These are phyloP conservation scores for Astrephomene gubernaculifera DNA, from an alignment of 139 green algal genomes.

Conservation along the genomic window DNA sequence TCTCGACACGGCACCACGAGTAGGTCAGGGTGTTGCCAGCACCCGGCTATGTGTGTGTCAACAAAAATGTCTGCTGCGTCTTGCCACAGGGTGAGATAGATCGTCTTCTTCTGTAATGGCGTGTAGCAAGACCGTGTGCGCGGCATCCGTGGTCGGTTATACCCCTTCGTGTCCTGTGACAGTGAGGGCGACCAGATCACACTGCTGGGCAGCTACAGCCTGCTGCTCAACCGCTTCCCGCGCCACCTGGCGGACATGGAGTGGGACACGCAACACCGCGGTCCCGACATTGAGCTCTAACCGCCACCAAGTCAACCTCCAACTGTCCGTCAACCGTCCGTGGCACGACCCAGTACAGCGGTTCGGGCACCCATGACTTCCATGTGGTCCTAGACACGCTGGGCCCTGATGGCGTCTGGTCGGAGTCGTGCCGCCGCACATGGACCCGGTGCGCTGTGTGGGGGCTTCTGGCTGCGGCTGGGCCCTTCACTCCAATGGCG, in stretches of 20 bases:
- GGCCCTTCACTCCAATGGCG: constrained; percentile 71
- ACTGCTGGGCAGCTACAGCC: constrained; percentile 69
- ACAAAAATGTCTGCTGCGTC: too few relatives aligned
- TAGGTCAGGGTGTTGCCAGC: too few relatives aligned
- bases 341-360: constrained; percentile 69
- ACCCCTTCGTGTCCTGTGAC: constrained; percentile 75
- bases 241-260: constrained; percentile 66
- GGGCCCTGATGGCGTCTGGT: constrained; percentile 74
- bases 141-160: constrained; percentile 72
- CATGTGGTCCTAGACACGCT: constrained; percentile 74
- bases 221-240: constrained; percentile 69
- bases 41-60: too few relatives aligned
- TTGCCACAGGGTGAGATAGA: constrained; percentile 62
- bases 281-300: constrained; percentile 70
- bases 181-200: constrained; percentile 68
- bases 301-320: constrained; percentile 65
- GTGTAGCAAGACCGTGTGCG: constrained; percentile 63
- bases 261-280: constrained; percentile 69
- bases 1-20: too few relatives aligned
- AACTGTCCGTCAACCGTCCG: constrained; percentile 59
- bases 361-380: constrained; percentile 66
- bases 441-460: constrained; percentile 60
- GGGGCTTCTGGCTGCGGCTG: constrained; percentile 66
- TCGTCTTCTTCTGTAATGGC: constrained; percentile 66
- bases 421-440: constrained; percentile 60